These are phyloP conservation scores for Arachnopeziza araneosa DNA, from an alignment of 2,329 filamentous ascomycete species.

Conservation along the genomic window DNA sequence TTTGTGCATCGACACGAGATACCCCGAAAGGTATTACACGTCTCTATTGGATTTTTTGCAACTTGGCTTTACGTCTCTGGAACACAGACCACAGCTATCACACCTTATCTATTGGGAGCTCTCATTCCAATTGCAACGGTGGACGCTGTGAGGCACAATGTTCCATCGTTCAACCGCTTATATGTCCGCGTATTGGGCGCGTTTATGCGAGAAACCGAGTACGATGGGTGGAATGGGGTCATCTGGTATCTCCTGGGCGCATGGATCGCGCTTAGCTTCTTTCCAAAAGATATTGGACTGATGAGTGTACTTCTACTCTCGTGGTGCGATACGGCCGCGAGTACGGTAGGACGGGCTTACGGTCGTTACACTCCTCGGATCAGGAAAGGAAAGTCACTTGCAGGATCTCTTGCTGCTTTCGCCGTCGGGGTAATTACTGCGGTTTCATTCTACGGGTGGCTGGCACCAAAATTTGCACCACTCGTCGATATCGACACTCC, in stretches of 20 bases:
- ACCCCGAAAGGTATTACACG: conserved; percentile 85
- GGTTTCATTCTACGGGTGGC: conserved; percentile 79
- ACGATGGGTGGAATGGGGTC: conserved; percentile 89
- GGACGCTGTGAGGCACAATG: conserved; percentile 80
- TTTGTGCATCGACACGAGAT: conserved; percentile 98
- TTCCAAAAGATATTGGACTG: conserved; percentile 89
- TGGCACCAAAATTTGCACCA: conserved; percentile 63
- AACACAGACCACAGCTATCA: conserved; percentile 69
- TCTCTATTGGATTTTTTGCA: conserved; percentile 93
- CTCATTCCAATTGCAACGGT: conserved; percentile 78
- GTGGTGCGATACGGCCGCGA: conserved; percentile 97
- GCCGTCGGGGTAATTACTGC: conserved; percentile 78
- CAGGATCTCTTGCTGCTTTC: conserved; percentile 81
- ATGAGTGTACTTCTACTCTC: conserved; percentile 85
- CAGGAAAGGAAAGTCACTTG: conserved; percentile 82
- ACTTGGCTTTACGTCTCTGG: conserved; percentile 79
- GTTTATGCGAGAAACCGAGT: conserved; percentile 96
- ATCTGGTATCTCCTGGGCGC: conserved; percentile 93
- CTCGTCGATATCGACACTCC: conserved; percentile 62
- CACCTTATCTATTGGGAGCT: conserved; percentile 74
- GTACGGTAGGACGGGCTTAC: conserved; percentile 85
- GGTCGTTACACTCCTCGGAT: conserved; percentile 84
- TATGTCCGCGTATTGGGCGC: conserved; percentile 84
- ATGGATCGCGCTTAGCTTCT: conserved; percentile 78
- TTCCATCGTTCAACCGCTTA: conserved; percentile 72